Evolutionary conservation across 108 stramenopile species (phyloP).

Genomic region (Epithemia pelagica): DNA sequence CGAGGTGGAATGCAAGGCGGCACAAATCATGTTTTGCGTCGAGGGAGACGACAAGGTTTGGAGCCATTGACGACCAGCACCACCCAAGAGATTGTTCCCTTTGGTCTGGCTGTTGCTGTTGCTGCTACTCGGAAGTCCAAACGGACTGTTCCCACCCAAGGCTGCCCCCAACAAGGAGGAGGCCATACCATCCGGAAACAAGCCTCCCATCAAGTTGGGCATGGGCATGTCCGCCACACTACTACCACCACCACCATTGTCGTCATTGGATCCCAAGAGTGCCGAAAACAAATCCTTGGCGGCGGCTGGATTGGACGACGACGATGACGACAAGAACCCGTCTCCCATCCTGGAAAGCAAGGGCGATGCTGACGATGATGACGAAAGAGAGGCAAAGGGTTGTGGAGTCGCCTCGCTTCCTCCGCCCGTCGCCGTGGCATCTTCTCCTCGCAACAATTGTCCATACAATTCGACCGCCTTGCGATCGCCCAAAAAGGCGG

Average conservation of each 20-base stretch:
- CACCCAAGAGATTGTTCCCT: too few relatives aligned
- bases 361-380: constrained; percentile 1
- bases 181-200: constrained; percentile 23
- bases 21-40: constrained; percentile 60
- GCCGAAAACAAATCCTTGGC: not conserved
- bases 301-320: not conserved
- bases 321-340: too few relatives aligned
- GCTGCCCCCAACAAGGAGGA: constrained; percentile 14
- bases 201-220: constrained; percentile 22
- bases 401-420: not conserved
- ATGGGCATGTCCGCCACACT: not conserved
- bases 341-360: constrained; percentile 3
- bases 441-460: constrained; percentile 46
- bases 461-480: constrained; percentile 79
- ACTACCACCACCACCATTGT: too few relatives aligned
- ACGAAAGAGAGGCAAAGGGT: too few relatives aligned
- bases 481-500: constrained; percentile 78
- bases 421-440: not conserved
- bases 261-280: not conserved
- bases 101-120: constrained; percentile 10
- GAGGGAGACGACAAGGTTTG: constrained; percentile 48
- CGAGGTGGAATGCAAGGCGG: constrained; percentile 44
- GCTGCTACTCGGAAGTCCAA: constrained; percentile 11
- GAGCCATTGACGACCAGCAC: constrained; percentile 45
- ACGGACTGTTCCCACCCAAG: not conserved